Conservation (phyloP, 2,329 filamentous ascomycete species). For the Graphilbum fragrans region DNA sequence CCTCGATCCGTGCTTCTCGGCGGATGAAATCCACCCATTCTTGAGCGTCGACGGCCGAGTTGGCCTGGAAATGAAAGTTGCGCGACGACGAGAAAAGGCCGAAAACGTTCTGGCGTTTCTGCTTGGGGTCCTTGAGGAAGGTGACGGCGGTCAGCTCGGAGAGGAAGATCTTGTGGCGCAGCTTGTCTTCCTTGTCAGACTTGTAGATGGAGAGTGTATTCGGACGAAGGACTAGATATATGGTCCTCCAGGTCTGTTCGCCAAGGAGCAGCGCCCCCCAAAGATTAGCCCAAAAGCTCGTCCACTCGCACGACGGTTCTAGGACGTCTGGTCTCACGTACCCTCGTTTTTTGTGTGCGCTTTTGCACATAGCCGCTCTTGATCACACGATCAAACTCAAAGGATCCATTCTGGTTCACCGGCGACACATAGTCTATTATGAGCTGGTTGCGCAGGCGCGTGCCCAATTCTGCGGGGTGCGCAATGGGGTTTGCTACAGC, state of each 20-base stretch:
- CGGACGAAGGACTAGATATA: constrained; percentile 81
- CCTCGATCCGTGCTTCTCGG: constrained; percentile 68
- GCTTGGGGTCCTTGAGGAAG: constrained; percentile 77
- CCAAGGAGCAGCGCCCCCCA: too few species aligned
- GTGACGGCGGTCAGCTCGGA: constrained; percentile 87
- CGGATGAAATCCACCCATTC: constrained; percentile 81
- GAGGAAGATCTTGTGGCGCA: constrained; percentile 78
- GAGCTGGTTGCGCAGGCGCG: constrained; percentile 28
- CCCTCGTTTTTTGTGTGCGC: constrained; percentile 88
- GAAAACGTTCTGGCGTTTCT: constrained; percentile 77
- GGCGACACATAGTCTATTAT: constrained; percentile 57
- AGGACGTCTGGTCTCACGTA: too few species aligned
- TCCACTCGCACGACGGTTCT: too few species aligned
- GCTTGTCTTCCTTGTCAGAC: constrained; percentile 76
- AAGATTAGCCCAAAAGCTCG: too few species aligned
- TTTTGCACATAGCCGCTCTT: constrained; percentile 81
- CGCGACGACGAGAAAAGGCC: constrained; percentile 82
- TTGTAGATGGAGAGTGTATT: constrained; percentile 90
- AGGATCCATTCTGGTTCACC: constrained; percentile 89
- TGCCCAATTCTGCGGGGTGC: constrained; percentile 13
- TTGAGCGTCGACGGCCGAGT: constrained; percentile 59
- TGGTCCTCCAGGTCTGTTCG: constrained; percentile 70
- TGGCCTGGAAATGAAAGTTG: constrained; percentile 83
- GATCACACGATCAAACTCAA: constrained; percentile 87
- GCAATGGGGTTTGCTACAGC: background rate